Percentiles rank a stretch among this genome's conserved stretches.
Conservation (phyloP, 1,139 yeast species). For the Schizosaccharomyces versatilis region DNA sequence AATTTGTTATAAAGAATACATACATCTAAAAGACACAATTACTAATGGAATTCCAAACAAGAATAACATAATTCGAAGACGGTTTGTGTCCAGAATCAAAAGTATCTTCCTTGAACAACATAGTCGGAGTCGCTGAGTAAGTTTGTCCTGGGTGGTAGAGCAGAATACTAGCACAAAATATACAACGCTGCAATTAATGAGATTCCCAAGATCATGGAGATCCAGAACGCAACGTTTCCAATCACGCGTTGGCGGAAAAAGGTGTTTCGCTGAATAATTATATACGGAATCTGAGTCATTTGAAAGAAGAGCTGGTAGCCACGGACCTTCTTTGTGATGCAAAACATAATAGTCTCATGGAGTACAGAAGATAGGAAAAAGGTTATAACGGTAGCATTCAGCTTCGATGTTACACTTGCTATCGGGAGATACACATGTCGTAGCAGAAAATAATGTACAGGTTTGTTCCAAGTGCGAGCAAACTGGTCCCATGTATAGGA, state of each 20-base stretch:
- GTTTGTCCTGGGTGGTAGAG: no score
- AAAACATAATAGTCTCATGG: slow-evolving; percentile 85
- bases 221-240: slow-evolving; percentile 75
- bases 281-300: slow-evolving; percentile 43
- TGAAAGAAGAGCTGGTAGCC: slow-evolving; percentile 64
- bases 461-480: slow-evolving; percentile 83
- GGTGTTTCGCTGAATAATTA: slow-evolving; percentile 19
- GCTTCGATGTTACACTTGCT: slow-evolving; percentile 46
- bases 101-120: no score
- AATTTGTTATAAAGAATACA: no score
- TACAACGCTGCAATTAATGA: background rate
- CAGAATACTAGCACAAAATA: background rate
- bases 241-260: slow-evolving; percentile 38
- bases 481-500: slow-evolving; percentile 57
- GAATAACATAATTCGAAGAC: no score
- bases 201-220: slow-evolving; percentile 1
- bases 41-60: no score
- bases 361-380: slow-evolving; percentile 60
- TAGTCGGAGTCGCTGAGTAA: no score
- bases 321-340: slow-evolving; percentile 54
- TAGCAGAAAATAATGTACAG: slow-evolving; percentile 74
- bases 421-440: slow-evolving; percentile 89
- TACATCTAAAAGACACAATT: no score
- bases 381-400: slow-evolving; percentile 54
- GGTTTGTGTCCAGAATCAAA: no score